Base-by-base conservation (phyloP, 805 yeast genomes). In the Wickerhamomyces silvicola region DNA sequence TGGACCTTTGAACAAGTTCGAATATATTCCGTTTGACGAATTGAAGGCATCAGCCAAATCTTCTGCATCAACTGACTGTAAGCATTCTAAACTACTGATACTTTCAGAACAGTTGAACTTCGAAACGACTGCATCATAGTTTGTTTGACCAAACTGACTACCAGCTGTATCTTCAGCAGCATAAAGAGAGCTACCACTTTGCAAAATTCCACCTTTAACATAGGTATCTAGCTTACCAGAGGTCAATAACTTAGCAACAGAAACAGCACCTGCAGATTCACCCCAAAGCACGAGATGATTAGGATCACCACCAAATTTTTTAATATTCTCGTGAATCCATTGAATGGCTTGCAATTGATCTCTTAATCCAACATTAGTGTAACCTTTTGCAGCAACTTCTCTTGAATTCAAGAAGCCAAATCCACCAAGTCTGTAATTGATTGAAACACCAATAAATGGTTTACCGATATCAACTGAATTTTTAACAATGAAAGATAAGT, bases 401-500 rank as follows among this genome's bases (percentile, higher is more conserved):
- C 38, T 22, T 7, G 57, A 48, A 21, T 47, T 50, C 10, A 55
- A 38, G 32, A 57, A 64, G 8, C 68, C 68, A 27, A 56, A 50
- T 10, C 52, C 55, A 6, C 57, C 56, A 1, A 64, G 46, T 20
- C 70, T 50, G 40, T 60, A 65, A 38, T 61, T 64, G 30, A 62
- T 37, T 10, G 57, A 44, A 4, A 64, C 64, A 27, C 59, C 52
- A 21, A 64, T 50, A 34, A 46, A 28, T 15, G 50, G 52, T 27
- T 41, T 38, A 2, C 45, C 46, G 10, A 45, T 38, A 7, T 42
- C 44, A 10, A 36, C 43, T 7, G 33, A 32, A 13, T 41, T 33
- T 19, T 43, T 36, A 4, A 43, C 41, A 18, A 43, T 37, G 30
- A 37, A 45, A 2, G 43, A 32, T 25, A 40, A 27, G 33, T 44